phyloP scores from a whole-genome alignment of 176 grass and related monocot species.

The Oryza australiensis region DNA sequence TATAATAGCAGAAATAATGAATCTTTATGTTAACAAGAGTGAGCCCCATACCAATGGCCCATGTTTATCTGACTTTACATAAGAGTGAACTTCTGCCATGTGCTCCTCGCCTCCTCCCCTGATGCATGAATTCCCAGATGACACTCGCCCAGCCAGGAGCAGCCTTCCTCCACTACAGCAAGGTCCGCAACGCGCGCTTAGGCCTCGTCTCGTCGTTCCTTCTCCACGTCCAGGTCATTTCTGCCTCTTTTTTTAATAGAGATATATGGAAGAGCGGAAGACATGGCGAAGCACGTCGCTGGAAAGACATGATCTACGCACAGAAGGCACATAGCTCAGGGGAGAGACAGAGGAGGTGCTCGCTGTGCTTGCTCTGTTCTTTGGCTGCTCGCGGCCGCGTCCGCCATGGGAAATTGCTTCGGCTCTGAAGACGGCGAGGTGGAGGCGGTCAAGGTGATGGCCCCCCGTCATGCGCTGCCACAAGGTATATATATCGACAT shows the following conservation, averaged over 20 bases:
- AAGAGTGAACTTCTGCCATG: too few species aligned
- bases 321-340: background rate
- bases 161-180: constrained; percentile 13
- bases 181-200: constrained; percentile 9
- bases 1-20: too few species aligned
- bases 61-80: too few species aligned
- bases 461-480: constrained; percentile 32
- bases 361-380: background rate
- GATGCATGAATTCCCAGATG: constrained; percentile 21
- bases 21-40: too few species aligned
- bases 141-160: background rate
- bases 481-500: constrained; percentile 26
- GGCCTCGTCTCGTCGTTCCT: background rate
- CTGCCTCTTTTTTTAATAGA: background rate
- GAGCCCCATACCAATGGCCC: too few species aligned
- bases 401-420: constrained; percentile 56
- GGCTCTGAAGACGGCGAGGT: constrained; percentile 38
- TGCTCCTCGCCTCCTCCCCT: constrained; percentile 22
- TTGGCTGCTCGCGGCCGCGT: background rate
- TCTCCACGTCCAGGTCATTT: constrained; percentile 6
- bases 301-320: background rate
- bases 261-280: background rate
- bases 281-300: constrained; percentile 14
- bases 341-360: background rate
- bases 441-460: constrained; percentile 32